Percentiles rank a stretch among this genome's conserved stretches.
Conservation (phyloP, 176 grass and related monocot genomes). For the Ananas comosus region DNA sequence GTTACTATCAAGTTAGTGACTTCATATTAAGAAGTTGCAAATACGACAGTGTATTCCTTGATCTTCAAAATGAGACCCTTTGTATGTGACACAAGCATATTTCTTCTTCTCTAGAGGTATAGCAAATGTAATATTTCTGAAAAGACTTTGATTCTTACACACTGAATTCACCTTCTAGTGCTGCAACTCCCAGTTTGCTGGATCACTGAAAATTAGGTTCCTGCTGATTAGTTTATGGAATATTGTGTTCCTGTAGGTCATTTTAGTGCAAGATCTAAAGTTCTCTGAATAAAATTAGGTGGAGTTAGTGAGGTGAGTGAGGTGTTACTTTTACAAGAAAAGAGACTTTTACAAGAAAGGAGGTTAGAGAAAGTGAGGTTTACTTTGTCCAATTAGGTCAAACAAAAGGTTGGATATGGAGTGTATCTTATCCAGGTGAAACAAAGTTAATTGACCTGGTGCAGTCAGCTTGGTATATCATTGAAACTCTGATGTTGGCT, state of each 20-base stretch:
- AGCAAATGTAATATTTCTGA: background rate
- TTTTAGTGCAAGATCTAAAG: background rate
- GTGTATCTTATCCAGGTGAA: no score
- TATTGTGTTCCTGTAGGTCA: background rate
- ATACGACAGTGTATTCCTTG: background rate
- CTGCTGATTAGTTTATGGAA: background rate
- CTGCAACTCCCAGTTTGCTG: background rate
- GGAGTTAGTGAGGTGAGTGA: background rate
- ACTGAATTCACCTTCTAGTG: background rate
- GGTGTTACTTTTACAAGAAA: background rate
- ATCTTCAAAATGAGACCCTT: background rate
- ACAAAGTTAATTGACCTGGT: background rate
- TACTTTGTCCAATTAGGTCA: background rate
- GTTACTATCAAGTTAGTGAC: conserved; percentile 3
- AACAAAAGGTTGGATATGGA: no score
- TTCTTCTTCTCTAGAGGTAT: background rate
- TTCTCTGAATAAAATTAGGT: background rate
- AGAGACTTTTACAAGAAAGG: background rate
- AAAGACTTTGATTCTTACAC: background rate
- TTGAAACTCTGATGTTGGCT: background rate
- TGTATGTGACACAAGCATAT: background rate
- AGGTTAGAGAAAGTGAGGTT: background rate
- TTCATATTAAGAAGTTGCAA: background rate
- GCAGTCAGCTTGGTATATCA: background rate
- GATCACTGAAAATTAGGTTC: background rate